Conservation (phyloP, 768 basidiomycete species). For the Suillus lakei region DNA sequence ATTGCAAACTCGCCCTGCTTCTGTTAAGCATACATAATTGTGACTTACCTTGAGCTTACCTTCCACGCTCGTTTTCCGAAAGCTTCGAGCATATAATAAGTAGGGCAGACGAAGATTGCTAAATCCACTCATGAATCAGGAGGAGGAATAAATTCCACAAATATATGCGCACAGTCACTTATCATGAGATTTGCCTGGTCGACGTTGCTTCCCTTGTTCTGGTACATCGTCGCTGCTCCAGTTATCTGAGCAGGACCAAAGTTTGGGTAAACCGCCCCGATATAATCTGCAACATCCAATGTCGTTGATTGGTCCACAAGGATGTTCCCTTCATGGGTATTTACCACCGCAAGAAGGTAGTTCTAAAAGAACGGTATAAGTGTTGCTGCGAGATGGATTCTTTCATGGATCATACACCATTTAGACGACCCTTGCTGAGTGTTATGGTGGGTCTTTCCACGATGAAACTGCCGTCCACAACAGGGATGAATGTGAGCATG, state of each 20-base stretch:
- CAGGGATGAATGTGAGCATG: constrained; percentile 45
- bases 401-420: constrained; percentile 40
- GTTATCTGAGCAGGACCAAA: constrained; percentile 32
- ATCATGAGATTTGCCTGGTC: constrained; percentile 41
- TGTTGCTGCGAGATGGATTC: background rate
- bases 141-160: background rate
- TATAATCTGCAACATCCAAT: constrained; percentile 18
- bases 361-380: constrained; percentile 18
- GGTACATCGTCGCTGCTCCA: constrained; percentile 34
- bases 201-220: constrained; percentile 33
- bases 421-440: constrained; percentile 42
- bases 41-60: constrained; percentile 27
- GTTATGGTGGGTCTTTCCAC: constrained; percentile 45
- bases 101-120: constrained; percentile 35
- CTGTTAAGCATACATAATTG: constrained; percentile 15
- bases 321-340: constrained; percentile 35
- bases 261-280: constrained; percentile 44
- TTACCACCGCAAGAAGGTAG: constrained; percentile 30
- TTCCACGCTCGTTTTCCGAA: constrained; percentile 32
- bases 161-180: constrained; percentile 41
- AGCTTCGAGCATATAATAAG: constrained; percentile 23
- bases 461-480: constrained; percentile 54
- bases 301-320: constrained; percentile 33
- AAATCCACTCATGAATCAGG: background rate
- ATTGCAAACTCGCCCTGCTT: constrained; percentile 31